A percentile compares a stretch with the other conserved stretches of the same genome.
Conservation (phyloP, 768 basidiomycete genomes). For the Galerina sulciceps region DNA sequence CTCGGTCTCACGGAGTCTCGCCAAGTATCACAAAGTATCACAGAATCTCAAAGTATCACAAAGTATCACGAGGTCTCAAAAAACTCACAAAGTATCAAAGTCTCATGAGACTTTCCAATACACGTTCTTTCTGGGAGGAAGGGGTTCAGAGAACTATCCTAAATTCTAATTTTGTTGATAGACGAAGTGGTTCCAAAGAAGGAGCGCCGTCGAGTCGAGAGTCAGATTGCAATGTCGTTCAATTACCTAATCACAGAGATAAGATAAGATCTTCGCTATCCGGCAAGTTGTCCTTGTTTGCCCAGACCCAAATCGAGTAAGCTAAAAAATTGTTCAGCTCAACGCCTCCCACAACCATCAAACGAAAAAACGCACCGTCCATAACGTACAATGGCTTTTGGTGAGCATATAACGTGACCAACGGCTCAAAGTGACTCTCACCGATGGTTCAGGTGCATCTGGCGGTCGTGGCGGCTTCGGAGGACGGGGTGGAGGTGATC, state of each 20-base stretch:
- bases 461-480: conserved; percentile 81
- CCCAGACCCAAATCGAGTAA: conserved; percentile 13
- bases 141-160: too few species aligned
- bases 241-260: conserved; percentile 13
- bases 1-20: too few species aligned
- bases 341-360: conserved; percentile 13
- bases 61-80: too few species aligned
- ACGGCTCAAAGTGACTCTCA: conserved; percentile 10
- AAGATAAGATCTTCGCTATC: conserved; percentile 5
- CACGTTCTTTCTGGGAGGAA: too few species aligned
- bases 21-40: too few species aligned
- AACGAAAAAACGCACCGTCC: conserved; percentile 13
- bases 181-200: too few species aligned
- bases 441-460: conserved; percentile 45
- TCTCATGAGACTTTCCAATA: too few species aligned
- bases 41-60: too few species aligned
- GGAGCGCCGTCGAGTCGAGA: too few species aligned
- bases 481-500: conserved; percentile 46
- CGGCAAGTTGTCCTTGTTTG: conserved; percentile 13
- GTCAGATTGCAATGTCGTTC: too few species aligned
- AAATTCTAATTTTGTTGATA: too few species aligned
- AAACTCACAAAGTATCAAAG: too few species aligned
- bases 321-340: conserved; percentile 21
- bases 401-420: conserved; percentile 15
- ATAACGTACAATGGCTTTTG: conserved; percentile 35